Base-by-base conservation (phyloP, 495 filamentous ascomycete genomes). In the Talaromyces stipitatus region DNA sequence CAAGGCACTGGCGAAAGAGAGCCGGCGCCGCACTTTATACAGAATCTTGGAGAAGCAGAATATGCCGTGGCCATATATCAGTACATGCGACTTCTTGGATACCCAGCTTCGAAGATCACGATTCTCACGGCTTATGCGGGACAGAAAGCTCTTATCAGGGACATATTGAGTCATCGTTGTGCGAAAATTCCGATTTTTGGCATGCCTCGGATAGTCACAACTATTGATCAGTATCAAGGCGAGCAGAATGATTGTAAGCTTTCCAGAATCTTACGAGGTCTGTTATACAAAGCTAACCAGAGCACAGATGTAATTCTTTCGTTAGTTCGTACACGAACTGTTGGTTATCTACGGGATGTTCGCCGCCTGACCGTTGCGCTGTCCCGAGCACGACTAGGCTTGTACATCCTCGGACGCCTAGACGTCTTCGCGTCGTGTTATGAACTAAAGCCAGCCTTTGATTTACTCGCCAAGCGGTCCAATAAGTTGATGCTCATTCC, bases 211-310 rank as follows among this genome's bases (percentile, higher is more conserved):
- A 85, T 88, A 47, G 90, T 99, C 24, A 89, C 88, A 1, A 97
- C 95, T 16, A 95, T 99, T 55, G 94, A 99, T 71, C 95, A 95
- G 69, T 99, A 97, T 63, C 94, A 99, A 75, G 94, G 94, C 61
- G 95, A 97, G 78, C 94, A 99, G 74, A 99, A 97, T 72, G 94
- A 97, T 64, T 97, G 91, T 95, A 74, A 82, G 89, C 82, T 63
- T 22, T 56, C 32, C 45, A 23, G 16, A n/a, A 16, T 20, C 30
- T 58, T 55, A 24, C 27, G 8, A 7, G 12, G 16, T n/a, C 18
- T 11, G 0, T 33, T 27, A 26, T 11, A 5, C 20, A 48, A 14
- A 48, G 24, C 62, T 67, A 59, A 71, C 62, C 68, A 59, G 38
- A 56, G 26, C 3, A 26, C 62, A 96, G 91, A 96, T 66, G 84